phyloP scores from a whole-genome alignment of 306 rosid genomes.

The Cucumis cinereus region DNA sequence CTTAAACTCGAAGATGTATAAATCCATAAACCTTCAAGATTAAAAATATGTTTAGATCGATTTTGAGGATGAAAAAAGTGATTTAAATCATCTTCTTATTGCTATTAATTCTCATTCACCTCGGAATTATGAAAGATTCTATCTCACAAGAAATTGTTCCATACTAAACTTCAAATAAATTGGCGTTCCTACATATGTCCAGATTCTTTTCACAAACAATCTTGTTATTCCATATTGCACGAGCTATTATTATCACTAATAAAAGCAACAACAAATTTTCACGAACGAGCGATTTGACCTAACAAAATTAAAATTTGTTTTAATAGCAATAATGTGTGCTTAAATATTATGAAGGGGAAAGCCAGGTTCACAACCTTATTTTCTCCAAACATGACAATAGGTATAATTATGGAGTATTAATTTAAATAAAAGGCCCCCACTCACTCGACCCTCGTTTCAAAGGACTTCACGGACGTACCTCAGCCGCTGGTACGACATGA shows the following conservation, averaged over 20 bases:
- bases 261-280: neutral
- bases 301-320: neutral
- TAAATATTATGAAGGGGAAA: neutral
- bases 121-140: too few relatives aligned
- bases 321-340: neutral
- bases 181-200: neutral
- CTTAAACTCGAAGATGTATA: too few relatives aligned
- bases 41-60: too few relatives aligned
- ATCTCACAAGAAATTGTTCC: too few relatives aligned
- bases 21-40: too few relatives aligned
- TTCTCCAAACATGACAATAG: neutral
- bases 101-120: too few relatives aligned
- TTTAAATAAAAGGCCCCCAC: neutral
- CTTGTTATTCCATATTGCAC: neutral
- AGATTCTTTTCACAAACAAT: neutral
- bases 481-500: neutral
- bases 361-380: neutral
- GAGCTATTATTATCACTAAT: neutral
- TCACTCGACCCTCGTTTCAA: neutral
- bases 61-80: too few relatives aligned
- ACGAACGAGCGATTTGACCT: neutral
- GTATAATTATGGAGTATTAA: neutral
- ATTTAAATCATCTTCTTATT: too few relatives aligned
- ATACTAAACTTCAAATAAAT: neutral
- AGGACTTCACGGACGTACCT: conserved; percentile 8